These are phyloP conservation scores for Salix purpurea DNA, from an alignment of 345 rosid genomes.

Conservation along the genomic window DNA sequence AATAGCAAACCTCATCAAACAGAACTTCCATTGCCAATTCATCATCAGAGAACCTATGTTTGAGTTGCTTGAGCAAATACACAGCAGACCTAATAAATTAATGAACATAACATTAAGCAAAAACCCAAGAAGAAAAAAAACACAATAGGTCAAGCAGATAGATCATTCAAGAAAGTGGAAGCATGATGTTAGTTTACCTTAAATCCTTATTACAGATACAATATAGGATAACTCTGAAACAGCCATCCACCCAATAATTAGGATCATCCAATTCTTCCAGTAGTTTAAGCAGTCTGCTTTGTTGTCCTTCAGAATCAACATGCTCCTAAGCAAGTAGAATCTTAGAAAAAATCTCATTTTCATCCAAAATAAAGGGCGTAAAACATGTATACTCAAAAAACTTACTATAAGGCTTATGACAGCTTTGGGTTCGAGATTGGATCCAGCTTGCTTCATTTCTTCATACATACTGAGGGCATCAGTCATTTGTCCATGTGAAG, in stretches of 20 bases:
- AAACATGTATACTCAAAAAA: neutral
- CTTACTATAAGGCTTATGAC: conserved; percentile 69
- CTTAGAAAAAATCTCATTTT: neutral
- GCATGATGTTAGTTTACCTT: conserved; percentile 35
- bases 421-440: conserved; percentile 55
- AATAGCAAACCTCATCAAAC: conserved; percentile 60
- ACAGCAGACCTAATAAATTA: conserved; percentile 39
- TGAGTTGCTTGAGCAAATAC: conserved; percentile 60
- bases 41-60: conserved; percentile 32
- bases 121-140: neutral
- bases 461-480: conserved; percentile 65
- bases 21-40: conserved; percentile 46
- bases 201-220: conserved; percentile 49
- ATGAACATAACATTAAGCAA: neutral
- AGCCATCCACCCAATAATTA: conserved; percentile 57
- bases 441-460: conserved; percentile 57
- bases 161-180: neutral
- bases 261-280: conserved; percentile 53
- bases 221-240: conserved; percentile 51
- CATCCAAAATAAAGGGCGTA: neutral
- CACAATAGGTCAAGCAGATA: neutral
- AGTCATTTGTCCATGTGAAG: conserved; percentile 48
- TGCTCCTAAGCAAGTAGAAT: conserved; percentile 41
- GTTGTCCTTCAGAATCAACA: conserved; percentile 40
- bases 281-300: conserved; percentile 44